Evolutionary conservation across 768 basidiomycete genomes (phyloP), one percentile per base, ranked within the genome.

Genomic region (Tylopilus felleus): DNA sequence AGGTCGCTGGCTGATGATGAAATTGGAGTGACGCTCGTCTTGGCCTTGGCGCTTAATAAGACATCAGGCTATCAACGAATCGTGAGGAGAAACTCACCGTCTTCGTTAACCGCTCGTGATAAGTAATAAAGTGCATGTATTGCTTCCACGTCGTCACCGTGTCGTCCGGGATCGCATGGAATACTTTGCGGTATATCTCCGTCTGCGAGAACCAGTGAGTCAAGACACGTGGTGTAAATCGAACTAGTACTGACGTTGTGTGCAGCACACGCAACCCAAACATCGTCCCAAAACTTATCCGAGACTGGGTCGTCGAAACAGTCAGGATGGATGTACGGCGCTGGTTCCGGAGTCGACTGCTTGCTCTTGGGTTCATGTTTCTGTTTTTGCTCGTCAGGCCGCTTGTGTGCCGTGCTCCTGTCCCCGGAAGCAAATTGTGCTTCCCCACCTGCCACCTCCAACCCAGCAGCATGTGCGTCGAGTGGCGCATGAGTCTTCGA

Each of bases 131-230:
- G 57, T 95, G 90, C 66, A 86, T 95, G 72, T 87, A 98, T 65
- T 93, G 89, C 64, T 94, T 94, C 96, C 96, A 99, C 0, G 95
- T 96, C 2, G 86, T 87, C 55, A 98, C 82, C 22, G 85, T 76
- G 67, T 99, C 95, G 68, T 98, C 96, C 6, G 97, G 96, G 50
- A 95, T 75, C 33, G 89, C 87, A 62, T 93, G 87, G 75, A 99
- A 99, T 4, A 98, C 93, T 66, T 90, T 95, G 51, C 94, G 86
- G 73, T 83, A 98, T 59, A 98, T 93, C 67, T 96, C 91, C 57
- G 96, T 99, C 93, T 95, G 55, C 12, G 52, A 47, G 14, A 50
- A 48, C 29, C 7, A 14, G n/a, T 56, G 6, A 60, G 57, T 12
- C 43, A n/a, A 27, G 23, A 22, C 13, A 48, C 5, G 5, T 27